Evolutionary conservation across 352 stramenopile species (phyloP), one percentile per base, ranked within the genome.

Genomic region (Phytopythium ostracodes): DNA sequence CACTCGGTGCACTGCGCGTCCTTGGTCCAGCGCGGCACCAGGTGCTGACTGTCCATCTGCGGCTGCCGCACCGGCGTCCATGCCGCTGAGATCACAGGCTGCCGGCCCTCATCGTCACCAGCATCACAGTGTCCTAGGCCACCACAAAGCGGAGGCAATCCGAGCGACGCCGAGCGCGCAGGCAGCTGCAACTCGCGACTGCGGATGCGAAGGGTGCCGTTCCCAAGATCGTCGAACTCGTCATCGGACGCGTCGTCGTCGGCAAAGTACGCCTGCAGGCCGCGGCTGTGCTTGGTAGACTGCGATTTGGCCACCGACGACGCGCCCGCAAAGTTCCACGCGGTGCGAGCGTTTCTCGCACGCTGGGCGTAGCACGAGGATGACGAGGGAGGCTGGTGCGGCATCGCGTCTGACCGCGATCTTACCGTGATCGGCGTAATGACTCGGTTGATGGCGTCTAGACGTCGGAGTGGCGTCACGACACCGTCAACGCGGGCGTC

Each of bases 21-120:
- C 53, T 92, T 92, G 60, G 73, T 79, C 71, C 87, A 94, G 47
- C 85, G 85, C 53, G 85, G 79, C 36, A 89, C 73, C 29, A 63
- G 20, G 14, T 63, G 43, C 24, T 40, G 20, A 25, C 25, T 56
- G 7, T 31, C 25, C 24, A 33, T 40, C 35, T 3, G 60, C 36
- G 44, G 36, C 43, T 36, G 47, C 20, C 58, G 44, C 15, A 71
- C 29, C 3, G 67, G 66, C 33, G 56, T 47, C 18, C 64, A 71
- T 1, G 60, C 59, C 15, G 36, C 53, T 17, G 63, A 44, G 3
- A 59, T 59, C 17, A 59, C 33, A 0, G 35, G 35, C 22, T 44
- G 33, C 2, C 38, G 53, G 7, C 33, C 33, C 1, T 52, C 55
- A 7, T 59, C 42, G 12, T 66, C 56, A 12, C 22, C 24, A 18